Base-by-base conservation (phyloP, 139 green algal genomes). In the Picochlorum sp. region DNA sequence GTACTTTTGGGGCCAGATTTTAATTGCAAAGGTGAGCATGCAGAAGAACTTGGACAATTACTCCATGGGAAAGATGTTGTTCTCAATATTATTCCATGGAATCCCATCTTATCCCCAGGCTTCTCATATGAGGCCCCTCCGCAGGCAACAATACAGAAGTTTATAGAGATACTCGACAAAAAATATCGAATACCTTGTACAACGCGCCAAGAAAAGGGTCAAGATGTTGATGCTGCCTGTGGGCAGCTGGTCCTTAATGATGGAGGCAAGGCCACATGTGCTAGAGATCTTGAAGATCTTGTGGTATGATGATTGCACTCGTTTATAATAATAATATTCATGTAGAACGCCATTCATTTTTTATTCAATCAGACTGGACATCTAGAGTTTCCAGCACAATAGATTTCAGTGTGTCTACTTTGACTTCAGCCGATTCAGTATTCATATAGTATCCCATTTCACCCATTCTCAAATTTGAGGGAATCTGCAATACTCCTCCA, bases 81-180 rank as follows among this genome's bases (percentile, higher is more conserved):
- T 26, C 30, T 96, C 4, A 97, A 97, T 63, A 70, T 96, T 15
- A 97, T 97, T 45, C 90, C 90, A 2, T 95, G 86, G 83, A 97
- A 96, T 69, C 86, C 90, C 2, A 76, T 90, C 20, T 77, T 80
- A 30, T 26, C 49, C 30, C 62, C 82, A 61, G 61, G 34, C n/a
- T 81, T 80, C 51, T 56, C 57, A 26, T 91, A 85, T 62, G 7
- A 70, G 18, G 83, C 86, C 1, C 87, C 87, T 11, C 55, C 23
- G 1, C 41, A 66, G 9, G 73, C 69, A 18, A 24, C 55, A 15
- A 67, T 83, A 24, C 55, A 30, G 2, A 67, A 23, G 8, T 97
- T 97, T 72, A 76, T 88, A 51, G 8, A 34, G 28, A 78, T 94
- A 21, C 50, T 95, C 60, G 65, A 80, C 2, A 41, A 72, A 21